These are phyloP conservation scores for Macadamia tetraphylla DNA, from an alignment of 164 flowering plant genomes.

Conservation along the genomic window DNA sequence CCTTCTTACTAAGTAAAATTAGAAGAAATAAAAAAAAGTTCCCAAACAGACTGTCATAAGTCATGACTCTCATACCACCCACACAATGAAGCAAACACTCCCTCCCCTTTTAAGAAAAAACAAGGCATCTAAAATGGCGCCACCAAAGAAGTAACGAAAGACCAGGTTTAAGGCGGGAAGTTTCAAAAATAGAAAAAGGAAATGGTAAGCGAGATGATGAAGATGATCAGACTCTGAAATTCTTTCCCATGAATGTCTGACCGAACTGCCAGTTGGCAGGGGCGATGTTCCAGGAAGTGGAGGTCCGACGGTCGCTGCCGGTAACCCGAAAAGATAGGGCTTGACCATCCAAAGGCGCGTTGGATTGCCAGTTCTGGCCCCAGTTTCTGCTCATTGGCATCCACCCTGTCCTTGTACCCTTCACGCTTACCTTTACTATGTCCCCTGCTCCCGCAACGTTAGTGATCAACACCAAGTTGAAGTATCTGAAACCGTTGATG, in stretches of 20 bases:
- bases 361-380: slow-evolving; percentile 88
- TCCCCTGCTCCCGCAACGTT: slow-evolving; percentile 90
- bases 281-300: slow-evolving; percentile 63
- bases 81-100: background rate
- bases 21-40: no score
- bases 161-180: slow-evolving; percentile 6
- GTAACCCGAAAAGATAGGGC: slow-evolving; percentile 67
- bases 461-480: slow-evolving; percentile 59
- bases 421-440: slow-evolving; percentile 45
- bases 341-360: slow-evolving; percentile 55
- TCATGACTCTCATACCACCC: background rate
- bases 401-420: slow-evolving; percentile 65
- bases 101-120: background rate
- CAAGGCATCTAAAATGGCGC: slow-evolving; percentile 10
- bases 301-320: slow-evolving; percentile 59
- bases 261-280: slow-evolving; percentile 80
- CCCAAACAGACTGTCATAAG: no score
- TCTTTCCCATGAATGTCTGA: slow-evolving; percentile 67
- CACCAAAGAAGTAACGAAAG: background rate
- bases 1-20: no score
- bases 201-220: no score
- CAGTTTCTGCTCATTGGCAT: slow-evolving; percentile 69
- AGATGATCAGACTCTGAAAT: slow-evolving; percentile 49
- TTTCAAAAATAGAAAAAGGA: background rate
- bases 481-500: slow-evolving; percentile 66